Conservation (phyloP, 2,329 filamentous ascomycete species). For the Metarhizium humberi region DNA sequence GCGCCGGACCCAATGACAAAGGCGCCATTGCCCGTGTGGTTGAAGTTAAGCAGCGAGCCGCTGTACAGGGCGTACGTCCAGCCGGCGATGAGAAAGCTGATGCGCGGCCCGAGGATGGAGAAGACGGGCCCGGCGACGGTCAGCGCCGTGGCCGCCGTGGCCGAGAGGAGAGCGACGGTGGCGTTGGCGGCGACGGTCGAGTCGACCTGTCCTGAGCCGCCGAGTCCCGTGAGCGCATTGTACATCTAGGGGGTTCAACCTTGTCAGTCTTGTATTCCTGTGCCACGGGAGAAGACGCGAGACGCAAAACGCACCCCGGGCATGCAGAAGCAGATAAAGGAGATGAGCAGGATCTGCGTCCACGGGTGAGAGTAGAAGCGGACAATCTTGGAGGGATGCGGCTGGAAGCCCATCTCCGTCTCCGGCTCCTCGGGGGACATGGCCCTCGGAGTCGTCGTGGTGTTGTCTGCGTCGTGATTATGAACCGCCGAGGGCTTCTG, state of each 20-base stretch:
- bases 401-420: neutral
- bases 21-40: constrained; percentile 26
- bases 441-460: neutral
- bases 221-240: constrained; percentile 35
- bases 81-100: constrained; percentile 32
- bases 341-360: constrained; percentile 38
- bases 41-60: constrained; percentile 33
- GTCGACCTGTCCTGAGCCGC: constrained; percentile 36
- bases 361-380: constrained; percentile 32
- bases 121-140: constrained; percentile 35
- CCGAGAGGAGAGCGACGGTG: constrained; percentile 32
- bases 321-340: constrained; percentile 39
- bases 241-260: constrained; percentile 27
- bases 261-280: neutral
- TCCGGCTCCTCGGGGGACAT: no score
- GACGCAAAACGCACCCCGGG: constrained; percentile 27
- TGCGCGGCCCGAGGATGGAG: constrained; percentile 29
- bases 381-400: constrained; percentile 11
- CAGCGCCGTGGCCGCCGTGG: constrained; percentile 31
- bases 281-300: no score
- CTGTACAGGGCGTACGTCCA: constrained; percentile 37
- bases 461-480: neutral
- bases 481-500: neutral
- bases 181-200: constrained; percentile 35
- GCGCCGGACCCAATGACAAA: constrained; percentile 36